Evolutionary conservation across 768 basidiomycete genomes (phyloP), one percentile per base, ranked within the genome.

Genomic region (Gloeophyllum trabeum): DNA sequence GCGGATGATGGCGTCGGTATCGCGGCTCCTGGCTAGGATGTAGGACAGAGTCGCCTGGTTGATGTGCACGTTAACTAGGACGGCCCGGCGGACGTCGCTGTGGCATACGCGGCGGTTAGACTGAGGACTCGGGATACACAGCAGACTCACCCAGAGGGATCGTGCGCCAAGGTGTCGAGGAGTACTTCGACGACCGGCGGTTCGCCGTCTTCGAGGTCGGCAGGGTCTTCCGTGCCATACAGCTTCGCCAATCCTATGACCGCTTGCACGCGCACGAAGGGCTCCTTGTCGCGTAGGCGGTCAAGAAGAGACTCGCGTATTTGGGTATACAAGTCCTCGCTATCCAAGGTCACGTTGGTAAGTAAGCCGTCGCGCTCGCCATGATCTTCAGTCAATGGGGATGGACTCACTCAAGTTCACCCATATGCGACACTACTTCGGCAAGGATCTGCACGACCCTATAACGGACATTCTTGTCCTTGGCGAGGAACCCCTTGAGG

Each of bases 61-160:
- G 5, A 79, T 57, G 1, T 81, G 76, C 1, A 93, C 69, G 49
- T 87, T 86, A 43, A 81, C 65, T 0, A 96, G 64, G 1, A 77
- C 75, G 0, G 81, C 79, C 24, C 83, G 76, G 3, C 94, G 91
- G 16, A 97, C 93, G 39, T 97, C 93, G 2, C 89, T 92, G 51
- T 20, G 30, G 12, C 6, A 28, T 4, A 34, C 16, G 24, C 18
- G 48, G 30, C 26, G 16, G 10, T 20, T 37, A 16, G n/a, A 12
- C 21, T 28, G 36, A 40, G 34, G 4, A 23, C 41, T 39, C 23
- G 1, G n/a, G 25, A 7, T 1, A 16, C 28, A 19, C 14, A 37
- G 13, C 32, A 32, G 19, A 63, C 88, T 46, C 55, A 94, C 88
- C 81, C 64, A 6, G 87, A 78, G 1, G 81, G 65, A 53, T 96